Evolutionary conservation across 2,329 filamentous ascomycete species (phyloP), one percentile per base, ranked within the genome.

Genomic region (Nemania serpens): DNA sequence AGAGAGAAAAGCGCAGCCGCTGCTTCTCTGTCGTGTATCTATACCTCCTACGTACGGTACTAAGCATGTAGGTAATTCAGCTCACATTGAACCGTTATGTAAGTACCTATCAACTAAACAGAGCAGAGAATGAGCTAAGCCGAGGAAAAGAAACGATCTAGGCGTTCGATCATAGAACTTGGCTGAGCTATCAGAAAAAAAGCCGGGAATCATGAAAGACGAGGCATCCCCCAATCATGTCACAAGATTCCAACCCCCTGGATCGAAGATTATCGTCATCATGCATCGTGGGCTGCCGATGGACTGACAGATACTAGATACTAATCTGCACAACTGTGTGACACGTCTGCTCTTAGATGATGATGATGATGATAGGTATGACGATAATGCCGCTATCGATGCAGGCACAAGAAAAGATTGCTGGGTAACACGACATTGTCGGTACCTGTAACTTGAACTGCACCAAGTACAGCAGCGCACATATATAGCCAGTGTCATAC

Each of bases 351-450:
- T 39, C 22, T 33, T 13, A 12, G n/a, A 3, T 22, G 20, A 2
- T 29, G 15, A 11, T 29, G 20, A 13, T 39, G 15, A 37, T 45
- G n/a, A 34, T 48, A 39, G 13, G 43, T 41, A 29, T 29, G 22
- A 55, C 47, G 20, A n/a, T 12, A 43, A n/a, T 36, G 48, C 34
- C 45, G 48, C 15, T 49, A 22, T 52, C 33, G 45, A 53, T 57
- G 50, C 50, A 41, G 41, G 37, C 33, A 37, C 50, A 34, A 43
- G 39, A 12, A 42, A 46, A 36, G 10, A 20, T 36, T 45, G 50
- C 18, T 33, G 42, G 55, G 55, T 52, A n/a, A 22, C 22, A 58
- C 56, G 34, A 25, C 56, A 59, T 13, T 45, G 39, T 51, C 25
- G 20, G 36, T 46, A 51, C 42, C 37, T 58, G 17, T 47, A 47